phyloP scores from a whole-genome alignment of 306 rosid species.

The Chamaecrista fasciculata region DNA sequence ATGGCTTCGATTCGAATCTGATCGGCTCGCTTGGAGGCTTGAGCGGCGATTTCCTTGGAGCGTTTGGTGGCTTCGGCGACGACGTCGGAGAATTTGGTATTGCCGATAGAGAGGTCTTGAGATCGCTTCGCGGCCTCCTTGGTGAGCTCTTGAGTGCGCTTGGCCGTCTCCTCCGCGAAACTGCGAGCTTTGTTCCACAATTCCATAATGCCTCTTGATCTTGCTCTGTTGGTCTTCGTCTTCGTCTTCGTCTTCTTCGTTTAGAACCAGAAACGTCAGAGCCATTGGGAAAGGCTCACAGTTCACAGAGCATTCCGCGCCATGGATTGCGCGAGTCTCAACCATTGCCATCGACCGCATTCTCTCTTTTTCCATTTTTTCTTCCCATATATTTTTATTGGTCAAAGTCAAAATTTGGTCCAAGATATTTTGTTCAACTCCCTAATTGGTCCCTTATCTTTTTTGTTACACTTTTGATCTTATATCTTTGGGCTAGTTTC shows the following conservation, averaged over 20 bases:
- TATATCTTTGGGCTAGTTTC: too few species aligned
- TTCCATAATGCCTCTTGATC: conserved; percentile 37
- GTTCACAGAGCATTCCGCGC: conserved; percentile 1
- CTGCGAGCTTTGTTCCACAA: conserved; percentile 69
- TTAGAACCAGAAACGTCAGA: not conserved
- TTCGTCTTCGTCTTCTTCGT: conserved; percentile 18
- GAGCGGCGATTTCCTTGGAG: conserved; percentile 49
- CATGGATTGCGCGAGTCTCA: not conserved
- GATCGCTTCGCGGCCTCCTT: conserved; percentile 36
- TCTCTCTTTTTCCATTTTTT: not conserved
- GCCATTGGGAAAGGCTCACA: not conserved
- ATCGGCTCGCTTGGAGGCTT: conserved; percentile 63
- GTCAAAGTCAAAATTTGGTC: too few species aligned
- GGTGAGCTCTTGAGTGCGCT: conserved; percentile 46
- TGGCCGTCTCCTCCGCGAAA: conserved; percentile 60
- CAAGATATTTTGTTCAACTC: too few species aligned
- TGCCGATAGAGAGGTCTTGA: conserved; percentile 36
- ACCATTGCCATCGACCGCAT: not conserved
- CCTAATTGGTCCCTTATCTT: too few species aligned
- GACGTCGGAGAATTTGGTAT: conserved; percentile 38
- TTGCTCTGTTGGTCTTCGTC: not conserved
- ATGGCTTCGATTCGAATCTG: conserved; percentile 34
- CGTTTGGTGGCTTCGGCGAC: conserved; percentile 50
- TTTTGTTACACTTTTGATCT: too few species aligned
- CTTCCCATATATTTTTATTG: too few species aligned